Percentiles rank a stretch among this genome's conserved stretches.
Conservation (phyloP, 768 basidiomycete species). For the Phylloporus arenicola region DNA sequence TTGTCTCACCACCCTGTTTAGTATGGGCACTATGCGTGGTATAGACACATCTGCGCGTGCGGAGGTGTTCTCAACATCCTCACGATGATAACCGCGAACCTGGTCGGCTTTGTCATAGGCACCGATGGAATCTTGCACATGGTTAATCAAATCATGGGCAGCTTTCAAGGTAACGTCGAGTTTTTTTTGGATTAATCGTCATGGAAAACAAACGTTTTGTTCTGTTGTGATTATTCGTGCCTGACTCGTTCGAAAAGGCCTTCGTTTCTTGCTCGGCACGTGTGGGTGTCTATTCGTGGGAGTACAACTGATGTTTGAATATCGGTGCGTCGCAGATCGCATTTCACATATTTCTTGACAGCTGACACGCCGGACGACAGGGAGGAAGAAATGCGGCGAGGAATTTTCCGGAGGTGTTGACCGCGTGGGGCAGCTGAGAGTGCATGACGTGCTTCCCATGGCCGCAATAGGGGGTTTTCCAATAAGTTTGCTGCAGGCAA, state of each 20-base stretch:
- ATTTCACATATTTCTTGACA: not conserved
- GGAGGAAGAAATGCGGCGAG: slow-evolving; percentile 67
- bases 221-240: not conserved
- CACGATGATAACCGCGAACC: slow-evolving; percentile 88
- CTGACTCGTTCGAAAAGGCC: slow-evolving; percentile 37
- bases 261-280: slow-evolving; percentile 58
- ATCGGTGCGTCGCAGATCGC: slow-evolving; percentile 51
- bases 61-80: slow-evolving; percentile 83
- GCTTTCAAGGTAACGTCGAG: slow-evolving; percentile 52
- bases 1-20: slow-evolving; percentile 26
- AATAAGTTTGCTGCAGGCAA: too few relatives aligned
- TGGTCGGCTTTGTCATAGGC: slow-evolving; percentile 93
- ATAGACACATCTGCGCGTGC: slow-evolving; percentile 75
- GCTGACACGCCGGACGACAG: slow-evolving; percentile 31
- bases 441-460: too few relatives aligned
- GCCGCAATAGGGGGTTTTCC: too few relatives aligned
- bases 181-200: not conserved
- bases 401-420: slow-evolving; percentile 51
- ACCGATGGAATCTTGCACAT: slow-evolving; percentile 73
- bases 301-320: slow-evolving; percentile 94
- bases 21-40: slow-evolving; percentile 72
- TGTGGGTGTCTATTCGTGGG: slow-evolving; percentile 69
- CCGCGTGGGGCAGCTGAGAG: too few relatives aligned
- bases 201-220: too few relatives aligned
- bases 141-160: slow-evolving; percentile 53